These are phyloP conservation scores for Aspergillus nomiae DNA, from an alignment of 2,329 filamentous ascomycete species.

Conservation along the genomic window DNA sequence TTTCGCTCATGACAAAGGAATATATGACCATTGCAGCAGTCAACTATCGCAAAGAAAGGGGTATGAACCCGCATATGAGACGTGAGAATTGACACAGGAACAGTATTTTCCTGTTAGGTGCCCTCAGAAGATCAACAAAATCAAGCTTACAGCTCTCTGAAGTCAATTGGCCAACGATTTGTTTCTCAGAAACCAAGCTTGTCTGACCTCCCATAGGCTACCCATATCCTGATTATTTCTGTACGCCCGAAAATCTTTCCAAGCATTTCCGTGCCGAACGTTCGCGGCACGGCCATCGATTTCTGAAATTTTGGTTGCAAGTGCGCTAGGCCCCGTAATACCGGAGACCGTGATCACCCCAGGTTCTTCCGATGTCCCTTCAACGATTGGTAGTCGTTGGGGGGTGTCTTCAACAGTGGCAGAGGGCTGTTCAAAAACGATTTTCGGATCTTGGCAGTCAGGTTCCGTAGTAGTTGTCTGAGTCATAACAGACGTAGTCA, in stretches of 20 bases:
- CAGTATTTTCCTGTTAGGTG: not conserved
- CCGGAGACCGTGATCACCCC: slow-evolving; percentile 31
- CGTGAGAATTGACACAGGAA: not conserved
- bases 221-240: slow-evolving; percentile 51
- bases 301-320: slow-evolving; percentile 40
- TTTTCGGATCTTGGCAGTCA: not conserved
- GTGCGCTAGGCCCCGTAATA: slow-evolving; percentile 30
- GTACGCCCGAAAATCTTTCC: slow-evolving; percentile 47
- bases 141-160: not conserved
- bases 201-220: slow-evolving; percentile 46
- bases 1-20: not conserved
- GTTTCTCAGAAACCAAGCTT: slow-evolving; percentile 39
- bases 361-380: not conserved
- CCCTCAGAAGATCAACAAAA: not conserved
- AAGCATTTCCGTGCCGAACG: slow-evolving; percentile 40
- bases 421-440: not conserved
- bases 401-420: slow-evolving; percentile 1
- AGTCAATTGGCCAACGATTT: slow-evolving; percentile 12
- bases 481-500: not conserved
- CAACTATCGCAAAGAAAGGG: not conserved
- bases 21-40: not conserved
- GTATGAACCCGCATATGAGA: no score
- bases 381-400: not conserved
- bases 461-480: not conserved
- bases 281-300: slow-evolving; percentile 42